Conservation (phyloP, 805 yeast species). For the Ogataea philodendri region DNA sequence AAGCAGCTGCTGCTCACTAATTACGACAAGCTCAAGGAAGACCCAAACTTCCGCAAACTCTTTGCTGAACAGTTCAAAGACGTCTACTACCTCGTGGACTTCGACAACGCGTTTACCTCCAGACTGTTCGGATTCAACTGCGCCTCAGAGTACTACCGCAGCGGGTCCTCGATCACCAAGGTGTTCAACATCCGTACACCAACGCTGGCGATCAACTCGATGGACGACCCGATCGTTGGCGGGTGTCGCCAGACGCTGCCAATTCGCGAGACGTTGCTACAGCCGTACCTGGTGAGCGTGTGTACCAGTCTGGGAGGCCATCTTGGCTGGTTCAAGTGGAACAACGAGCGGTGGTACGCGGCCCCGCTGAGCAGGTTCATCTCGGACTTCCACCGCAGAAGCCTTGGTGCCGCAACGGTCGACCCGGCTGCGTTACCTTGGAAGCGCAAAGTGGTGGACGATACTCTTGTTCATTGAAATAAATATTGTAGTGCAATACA, state of each 20-base stretch:
- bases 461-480: slow-evolving; percentile 13
- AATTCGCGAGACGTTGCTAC: slow-evolving; percentile 43
- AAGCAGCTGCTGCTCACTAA: slow-evolving; percentile 43
- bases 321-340: slow-evolving; percentile 67
- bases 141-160: slow-evolving; percentile 63
- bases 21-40: slow-evolving; percentile 36
- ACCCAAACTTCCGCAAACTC: slow-evolving; percentile 23
- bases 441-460: slow-evolving; percentile 16
- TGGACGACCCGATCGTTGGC: slow-evolving; percentile 76
- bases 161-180: slow-evolving; percentile 56
- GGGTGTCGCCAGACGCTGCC: slow-evolving; percentile 46
- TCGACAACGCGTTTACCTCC: slow-evolving; percentile 66
- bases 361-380: slow-evolving; percentile 46
- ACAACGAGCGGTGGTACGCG: slow-evolving; percentile 66
- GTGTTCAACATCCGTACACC: slow-evolving; percentile 59
- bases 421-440: slow-evolving; percentile 16
- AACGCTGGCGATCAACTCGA: slow-evolving; percentile 55
- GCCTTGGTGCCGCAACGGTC: slow-evolving; percentile 10
- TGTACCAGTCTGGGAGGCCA: slow-evolving; percentile 77
- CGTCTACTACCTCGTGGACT: slow-evolving; percentile 43
- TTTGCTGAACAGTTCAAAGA: slow-evolving; percentile 22
- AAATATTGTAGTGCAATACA: no score
- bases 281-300: slow-evolving; percentile 59
- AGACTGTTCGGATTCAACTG: slow-evolving; percentile 63
- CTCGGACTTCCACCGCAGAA: slow-evolving; percentile 19